Evolutionary conservation across 345 rosid genomes (phyloP).

Genomic region (Angophora floribunda): DNA sequence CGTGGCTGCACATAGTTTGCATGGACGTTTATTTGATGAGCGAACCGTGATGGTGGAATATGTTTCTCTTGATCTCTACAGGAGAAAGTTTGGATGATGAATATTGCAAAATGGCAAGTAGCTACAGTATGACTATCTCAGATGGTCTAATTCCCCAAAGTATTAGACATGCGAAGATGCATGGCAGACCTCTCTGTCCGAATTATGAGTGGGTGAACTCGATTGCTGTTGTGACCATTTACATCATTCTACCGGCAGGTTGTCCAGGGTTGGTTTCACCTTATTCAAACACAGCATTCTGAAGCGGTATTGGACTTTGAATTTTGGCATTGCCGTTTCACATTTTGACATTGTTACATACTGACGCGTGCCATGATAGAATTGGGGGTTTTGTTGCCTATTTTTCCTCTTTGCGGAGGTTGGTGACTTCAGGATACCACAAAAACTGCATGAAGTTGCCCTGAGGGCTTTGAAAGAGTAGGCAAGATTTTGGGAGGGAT

Average conservation of each 20-base stretch:
- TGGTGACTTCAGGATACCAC: background rate
- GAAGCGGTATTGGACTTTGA: background rate
- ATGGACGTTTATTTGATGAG: conserved; percentile 54
- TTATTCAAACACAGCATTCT: background rate
- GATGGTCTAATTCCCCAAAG: background rate
- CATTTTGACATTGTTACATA: background rate
- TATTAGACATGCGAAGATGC: background rate
- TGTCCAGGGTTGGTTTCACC: background rate
- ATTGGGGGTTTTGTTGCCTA: background rate
- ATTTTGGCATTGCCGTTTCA: background rate
- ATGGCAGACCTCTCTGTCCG: background rate
- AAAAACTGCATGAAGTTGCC: background rate
- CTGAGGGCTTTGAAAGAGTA: background rate
- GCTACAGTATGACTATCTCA: background rate
- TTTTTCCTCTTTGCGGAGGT: background rate
- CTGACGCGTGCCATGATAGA: background rate
- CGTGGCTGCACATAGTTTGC: conserved; percentile 64
- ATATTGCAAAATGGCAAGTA: background rate
- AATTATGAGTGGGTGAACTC: background rate
- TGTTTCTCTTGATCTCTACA: conserved; percentile 45
- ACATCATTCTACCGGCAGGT: background rate
- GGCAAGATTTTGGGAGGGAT: background rate
- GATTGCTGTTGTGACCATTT: background rate
- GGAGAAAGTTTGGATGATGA: conserved; percentile 37
- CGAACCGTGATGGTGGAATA: conserved; percentile 49